A percentile compares a stretch with the other conserved stretches of the same genome.
Conservation (phyloP, 345 rosid species). For the Mangifera indica region DNA sequence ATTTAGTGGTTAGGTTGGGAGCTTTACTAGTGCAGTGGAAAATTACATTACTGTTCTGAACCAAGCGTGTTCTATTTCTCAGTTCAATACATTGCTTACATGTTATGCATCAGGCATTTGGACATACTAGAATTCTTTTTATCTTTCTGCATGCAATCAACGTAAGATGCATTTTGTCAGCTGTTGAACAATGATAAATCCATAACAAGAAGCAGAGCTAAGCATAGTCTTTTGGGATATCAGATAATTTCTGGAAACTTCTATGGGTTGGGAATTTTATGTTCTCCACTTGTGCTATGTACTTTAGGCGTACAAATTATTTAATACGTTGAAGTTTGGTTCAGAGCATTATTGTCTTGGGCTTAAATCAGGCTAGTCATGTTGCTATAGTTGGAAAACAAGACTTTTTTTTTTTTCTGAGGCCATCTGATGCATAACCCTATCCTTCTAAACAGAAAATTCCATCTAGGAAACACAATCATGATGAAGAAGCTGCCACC, state of each 20-base stretch:
- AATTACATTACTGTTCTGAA: background rate
- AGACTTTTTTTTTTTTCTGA: slow-evolving; percentile 14
- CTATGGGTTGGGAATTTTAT: background rate
- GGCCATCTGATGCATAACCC: slow-evolving; percentile 35
- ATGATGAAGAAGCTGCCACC: slow-evolving; percentile 36
- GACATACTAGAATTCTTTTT: background rate
- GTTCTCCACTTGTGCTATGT: background rate
- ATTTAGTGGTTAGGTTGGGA: background rate
- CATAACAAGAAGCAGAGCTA: background rate
- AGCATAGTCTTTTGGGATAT: background rate
- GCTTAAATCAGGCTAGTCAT: slow-evolving; percentile 10
- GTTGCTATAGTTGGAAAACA: slow-evolving; percentile 19
- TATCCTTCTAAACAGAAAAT: slow-evolving; percentile 31
- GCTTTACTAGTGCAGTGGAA: background rate
- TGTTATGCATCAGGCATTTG: background rate
- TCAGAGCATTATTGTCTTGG: slow-evolving; percentile 10
- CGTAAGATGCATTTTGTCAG: slow-evolving; percentile 3
- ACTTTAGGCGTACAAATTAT: background rate
- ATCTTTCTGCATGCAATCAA: background rate
- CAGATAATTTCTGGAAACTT: slow-evolving; percentile 11
- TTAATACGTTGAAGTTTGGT: slow-evolving; percentile 3
- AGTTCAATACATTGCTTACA: slow-evolving; percentile 1
- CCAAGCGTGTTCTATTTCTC: background rate
- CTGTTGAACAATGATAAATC: slow-evolving; percentile 7
- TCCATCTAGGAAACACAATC: slow-evolving; percentile 31